These are phyloP conservation scores for Parathielavia hyrcaniae DNA, from an alignment of 495 filamentous ascomycete species.

Conservation along the genomic window DNA sequence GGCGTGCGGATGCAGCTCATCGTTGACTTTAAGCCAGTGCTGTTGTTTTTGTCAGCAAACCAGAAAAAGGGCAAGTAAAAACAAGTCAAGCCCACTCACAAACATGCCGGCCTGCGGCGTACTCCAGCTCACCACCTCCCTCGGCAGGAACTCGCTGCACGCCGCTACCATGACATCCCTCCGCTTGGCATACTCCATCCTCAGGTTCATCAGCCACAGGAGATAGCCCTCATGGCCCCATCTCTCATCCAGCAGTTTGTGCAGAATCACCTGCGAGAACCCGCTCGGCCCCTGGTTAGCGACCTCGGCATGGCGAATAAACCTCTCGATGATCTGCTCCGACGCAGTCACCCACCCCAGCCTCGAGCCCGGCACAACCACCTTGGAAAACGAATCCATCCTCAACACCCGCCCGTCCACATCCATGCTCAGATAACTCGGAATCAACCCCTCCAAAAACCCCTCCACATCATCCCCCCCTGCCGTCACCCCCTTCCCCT, in stretches of 20 bases:
- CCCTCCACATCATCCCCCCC: constrained; percentile 31
- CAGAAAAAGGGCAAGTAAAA: neutral
- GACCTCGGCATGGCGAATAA: constrained; percentile 68
- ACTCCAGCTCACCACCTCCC: constrained; percentile 73
- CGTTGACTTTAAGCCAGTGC: constrained; percentile 82
- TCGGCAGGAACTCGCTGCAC: constrained; percentile 73
- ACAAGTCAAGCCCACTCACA: constrained; percentile 47
- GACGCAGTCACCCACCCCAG: constrained; percentile 76
- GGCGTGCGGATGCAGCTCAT: constrained; percentile 61
- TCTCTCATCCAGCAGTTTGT: constrained; percentile 82
- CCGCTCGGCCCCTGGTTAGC: constrained; percentile 79
- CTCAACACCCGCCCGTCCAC: constrained; percentile 60
- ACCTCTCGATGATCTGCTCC: constrained; percentile 75
- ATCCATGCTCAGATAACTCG: constrained; percentile 61
- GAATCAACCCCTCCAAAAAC: constrained; percentile 49
- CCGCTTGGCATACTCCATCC: constrained; percentile 74
- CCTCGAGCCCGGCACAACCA: constrained; percentile 68
- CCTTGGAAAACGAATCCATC: constrained; percentile 78
- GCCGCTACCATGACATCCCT: constrained; percentile 72
- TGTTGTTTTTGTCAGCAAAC: constrained; percentile 25
- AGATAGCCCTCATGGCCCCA: constrained; percentile 95
- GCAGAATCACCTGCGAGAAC: constrained; percentile 72
- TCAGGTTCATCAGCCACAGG: constrained; percentile 79
- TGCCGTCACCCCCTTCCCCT: constrained; percentile 43
- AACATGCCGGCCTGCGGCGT: constrained; percentile 95